Evolutionary conservation across 306 rosid genomes (phyloP).

Genomic region (Carpinus fangiana): DNA sequence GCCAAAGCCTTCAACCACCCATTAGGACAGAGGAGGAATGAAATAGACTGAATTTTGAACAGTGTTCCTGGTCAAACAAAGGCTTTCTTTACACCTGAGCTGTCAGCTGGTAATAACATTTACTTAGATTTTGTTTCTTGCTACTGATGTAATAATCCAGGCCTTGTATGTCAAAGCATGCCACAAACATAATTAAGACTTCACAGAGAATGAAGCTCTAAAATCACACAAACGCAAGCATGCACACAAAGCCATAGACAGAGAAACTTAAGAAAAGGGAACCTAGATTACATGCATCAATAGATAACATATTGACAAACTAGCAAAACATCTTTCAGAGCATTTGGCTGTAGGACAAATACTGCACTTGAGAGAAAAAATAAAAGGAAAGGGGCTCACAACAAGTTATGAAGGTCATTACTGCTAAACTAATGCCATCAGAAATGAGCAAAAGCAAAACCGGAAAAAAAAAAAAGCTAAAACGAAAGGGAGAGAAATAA

Average conservation of each 20-base stretch:
- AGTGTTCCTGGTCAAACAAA: neutral
- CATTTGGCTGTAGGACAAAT: neutral
- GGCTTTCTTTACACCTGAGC: neutral
- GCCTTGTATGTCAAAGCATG: neutral
- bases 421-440: neutral
- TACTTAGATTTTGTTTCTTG: neutral
- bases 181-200: neutral
- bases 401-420: too few relatives aligned
- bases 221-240: neutral
- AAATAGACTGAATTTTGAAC: neutral
- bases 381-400: neutral
- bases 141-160: neutral
- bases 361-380: neutral
- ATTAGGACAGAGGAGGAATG: neutral
- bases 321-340: neutral
- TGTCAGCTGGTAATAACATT: neutral
- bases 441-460: neutral
- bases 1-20: neutral
- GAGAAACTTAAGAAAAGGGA: neutral
- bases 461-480: neutral
- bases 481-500: conserved; percentile 5
- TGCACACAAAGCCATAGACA: neutral
- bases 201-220: neutral
- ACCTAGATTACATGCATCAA: neutral
- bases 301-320: neutral